Evolutionary conservation across 345 rosid genomes (phyloP), one percentile per base, ranked within the genome.

Genomic region (Cardiospermum halicacabum): DNA sequence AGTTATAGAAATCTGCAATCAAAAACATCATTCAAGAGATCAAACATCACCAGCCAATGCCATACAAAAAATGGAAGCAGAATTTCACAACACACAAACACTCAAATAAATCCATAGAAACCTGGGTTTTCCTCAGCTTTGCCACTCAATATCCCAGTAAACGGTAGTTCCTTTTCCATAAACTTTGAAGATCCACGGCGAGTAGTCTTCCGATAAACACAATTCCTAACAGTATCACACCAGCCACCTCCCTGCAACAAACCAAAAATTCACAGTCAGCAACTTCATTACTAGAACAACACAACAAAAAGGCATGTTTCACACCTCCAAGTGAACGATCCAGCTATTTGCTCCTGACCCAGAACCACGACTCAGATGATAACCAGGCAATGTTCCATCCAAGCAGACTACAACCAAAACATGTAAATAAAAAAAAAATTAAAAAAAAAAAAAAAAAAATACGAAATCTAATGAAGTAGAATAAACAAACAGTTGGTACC

Each of bases 331-430:
- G 21, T 90, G 88, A 74, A 93, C 70, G 25, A 93, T 81, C 98
- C 98, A 93, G 56, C 85, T 74, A 56, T 83, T 84, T 36, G 86
- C 83, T 53, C 98, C 96, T 1, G 89, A 81, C 60, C 96, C 96
- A 37, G 63, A 72, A 57, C 98, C 98, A 11, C 58, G 78, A 66
- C 89, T 83, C 53, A 87, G 30, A 82, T 92, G 98, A 72, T 92
- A 92, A 60, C 92, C 98, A 40, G 98, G 98, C 58, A 77, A 57
- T 40, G 95, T 87, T 62, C 98, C 95, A 80, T 92, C 98, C 72
- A 89, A 65, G 45, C 98, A 92, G 31, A 92, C 96, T 89, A 82
- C 70, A 48, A 16, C 66, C 7, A 30, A 59, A 27, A 22, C 31
- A 48, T 18, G 8, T 15, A 50, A 47, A 45, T 12, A 51, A 22